phyloP scores from a whole-genome alignment of 2,329 filamentous ascomycete genomes.

The Didymella sp. region DNA sequence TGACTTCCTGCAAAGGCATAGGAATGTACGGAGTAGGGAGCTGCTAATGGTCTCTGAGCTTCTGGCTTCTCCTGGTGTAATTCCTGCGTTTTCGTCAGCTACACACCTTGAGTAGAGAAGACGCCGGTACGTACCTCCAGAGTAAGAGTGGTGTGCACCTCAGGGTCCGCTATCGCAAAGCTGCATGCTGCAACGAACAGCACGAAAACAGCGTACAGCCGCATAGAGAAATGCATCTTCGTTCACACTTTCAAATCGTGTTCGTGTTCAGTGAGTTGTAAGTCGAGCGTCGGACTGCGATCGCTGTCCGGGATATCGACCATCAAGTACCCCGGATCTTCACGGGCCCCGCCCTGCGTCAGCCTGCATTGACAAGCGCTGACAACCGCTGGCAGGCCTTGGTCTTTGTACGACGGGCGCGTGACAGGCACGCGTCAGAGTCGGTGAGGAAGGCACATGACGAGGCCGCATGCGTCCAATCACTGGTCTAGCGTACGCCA shows the following conservation, averaged over 20 bases:
- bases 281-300: not conserved
- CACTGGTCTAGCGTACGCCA: not conserved
- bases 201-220: not conserved
- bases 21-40: not conserved
- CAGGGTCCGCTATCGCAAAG: slow-evolving; percentile 4
- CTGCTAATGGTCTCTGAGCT: slow-evolving; percentile 1
- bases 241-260: not conserved
- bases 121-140: not conserved
- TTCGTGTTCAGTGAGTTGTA: not conserved
- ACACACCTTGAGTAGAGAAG: not conserved
- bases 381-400: slow-evolving; percentile 10
- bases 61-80: not conserved
- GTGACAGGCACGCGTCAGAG: slow-evolving; percentile 7
- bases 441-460: slow-evolving; percentile 2
- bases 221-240: slow-evolving; percentile 5
- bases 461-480: slow-evolving; percentile 5
- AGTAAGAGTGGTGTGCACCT: not conserved
- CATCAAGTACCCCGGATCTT: slow-evolving; percentile 20
- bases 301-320: not conserved
- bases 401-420: slow-evolving; percentile 12
- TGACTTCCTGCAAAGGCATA: not conserved
- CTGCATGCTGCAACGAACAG: slow-evolving; percentile 4
- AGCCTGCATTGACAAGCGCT: slow-evolving; percentile 9
- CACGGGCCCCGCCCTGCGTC: slow-evolving; percentile 15
- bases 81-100: slow-evolving; percentile 1